Conservation (phyloP, 1,139 yeast species). For the Suhomyces yuchorum region DNA sequence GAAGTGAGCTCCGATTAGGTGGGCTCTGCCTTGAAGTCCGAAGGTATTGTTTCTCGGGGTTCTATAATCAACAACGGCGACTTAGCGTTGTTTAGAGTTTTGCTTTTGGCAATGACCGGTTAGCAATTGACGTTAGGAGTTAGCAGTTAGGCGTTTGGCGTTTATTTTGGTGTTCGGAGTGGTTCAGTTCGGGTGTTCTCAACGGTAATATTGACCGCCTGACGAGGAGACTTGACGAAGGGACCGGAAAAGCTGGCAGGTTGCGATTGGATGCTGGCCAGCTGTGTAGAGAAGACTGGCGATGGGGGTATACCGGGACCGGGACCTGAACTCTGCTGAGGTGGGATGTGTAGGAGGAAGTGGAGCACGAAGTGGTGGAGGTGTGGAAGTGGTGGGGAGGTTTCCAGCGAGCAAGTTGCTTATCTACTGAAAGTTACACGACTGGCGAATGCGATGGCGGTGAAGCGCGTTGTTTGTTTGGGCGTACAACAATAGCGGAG, state of each 20-base stretch:
- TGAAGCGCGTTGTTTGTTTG: conserved; percentile 5
- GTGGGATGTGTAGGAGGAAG: background rate
- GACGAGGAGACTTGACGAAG: background rate
- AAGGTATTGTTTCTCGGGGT: background rate
- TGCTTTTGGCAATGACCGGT: too few relatives aligned
- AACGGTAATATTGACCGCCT: background rate
- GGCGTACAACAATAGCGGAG: background rate
- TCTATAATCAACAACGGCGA: background rate
- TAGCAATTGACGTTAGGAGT: too few relatives aligned
- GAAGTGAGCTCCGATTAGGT: background rate
- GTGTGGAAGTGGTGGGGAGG: background rate
- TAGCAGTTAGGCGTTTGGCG: too few relatives aligned
- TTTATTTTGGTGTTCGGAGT: too few relatives aligned
- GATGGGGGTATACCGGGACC: background rate
- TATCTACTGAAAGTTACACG: conserved; percentile 1
- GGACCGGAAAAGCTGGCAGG: background rate
- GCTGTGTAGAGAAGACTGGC: background rate
- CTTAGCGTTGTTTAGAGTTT: background rate
- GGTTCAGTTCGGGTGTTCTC: background rate
- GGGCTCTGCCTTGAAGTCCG: background rate
- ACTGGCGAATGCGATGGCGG: background rate
- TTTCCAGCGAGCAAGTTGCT: background rate
- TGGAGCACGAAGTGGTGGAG: background rate
- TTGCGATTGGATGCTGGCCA: background rate
- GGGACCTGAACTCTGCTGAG: background rate